Evolutionary conservation across 2,329 filamentous ascomycete species (phyloP).

Genomic region (Sporothrix mexicana): DNA sequence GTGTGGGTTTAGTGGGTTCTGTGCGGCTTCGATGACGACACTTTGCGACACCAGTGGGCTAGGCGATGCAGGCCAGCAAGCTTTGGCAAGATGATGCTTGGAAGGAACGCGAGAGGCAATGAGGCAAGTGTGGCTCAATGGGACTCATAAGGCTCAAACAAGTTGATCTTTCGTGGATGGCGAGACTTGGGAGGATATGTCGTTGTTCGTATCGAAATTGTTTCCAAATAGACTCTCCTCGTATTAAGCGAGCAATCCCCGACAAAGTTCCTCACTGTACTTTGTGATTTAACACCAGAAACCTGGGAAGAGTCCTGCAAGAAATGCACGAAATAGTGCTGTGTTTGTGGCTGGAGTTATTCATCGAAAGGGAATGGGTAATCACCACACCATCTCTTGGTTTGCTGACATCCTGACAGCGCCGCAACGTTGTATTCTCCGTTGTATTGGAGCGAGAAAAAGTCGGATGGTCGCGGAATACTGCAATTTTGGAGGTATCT

Average conservation of each 20-base stretch:
- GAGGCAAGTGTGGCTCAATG: no score
- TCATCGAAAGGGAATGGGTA: not conserved
- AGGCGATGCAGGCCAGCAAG: not conserved
- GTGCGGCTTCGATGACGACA: slow-evolving; percentile 10
- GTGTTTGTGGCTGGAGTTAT: no score
- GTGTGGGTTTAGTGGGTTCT: not conserved
- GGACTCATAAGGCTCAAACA: not conserved
- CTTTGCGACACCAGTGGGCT: not conserved
- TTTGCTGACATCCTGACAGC: not conserved
- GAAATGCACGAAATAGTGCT: no score
- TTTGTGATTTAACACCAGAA: not conserved
- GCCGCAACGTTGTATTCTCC: slow-evolving; percentile 12
- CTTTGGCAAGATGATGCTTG: slow-evolving; percentile 2
- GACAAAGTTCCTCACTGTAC: not conserved
- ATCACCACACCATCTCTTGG: not conserved
- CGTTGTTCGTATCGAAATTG: not conserved
- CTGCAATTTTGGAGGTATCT: not conserved
- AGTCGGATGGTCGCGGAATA: not conserved
- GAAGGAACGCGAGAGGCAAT: not conserved
- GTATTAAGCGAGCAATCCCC: not conserved
- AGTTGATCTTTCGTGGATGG: not conserved
- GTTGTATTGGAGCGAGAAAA: not conserved
- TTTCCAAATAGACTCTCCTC: not conserved
- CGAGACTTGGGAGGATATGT: not conserved
- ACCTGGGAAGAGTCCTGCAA: no score